Percentiles rank a stretch among this genome's conserved stretches.
phyloP scores from a whole-genome alignment of 1,284 basidiomycete genomes.

The Puccinia horiana region DNA sequence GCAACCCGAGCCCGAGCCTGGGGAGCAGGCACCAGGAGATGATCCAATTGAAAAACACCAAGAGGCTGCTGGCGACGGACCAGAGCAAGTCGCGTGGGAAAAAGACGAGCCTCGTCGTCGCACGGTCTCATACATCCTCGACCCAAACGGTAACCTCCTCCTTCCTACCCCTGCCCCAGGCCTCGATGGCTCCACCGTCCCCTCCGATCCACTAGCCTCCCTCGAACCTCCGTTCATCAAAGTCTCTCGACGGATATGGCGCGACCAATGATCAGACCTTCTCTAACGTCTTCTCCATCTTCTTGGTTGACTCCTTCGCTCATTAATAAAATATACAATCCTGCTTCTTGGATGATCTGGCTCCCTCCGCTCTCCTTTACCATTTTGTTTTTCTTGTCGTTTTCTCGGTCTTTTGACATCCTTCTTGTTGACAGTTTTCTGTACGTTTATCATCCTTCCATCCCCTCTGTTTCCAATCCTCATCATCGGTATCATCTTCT shows the following conservation, averaged over 20 bases:
- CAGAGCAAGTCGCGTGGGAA: too few species aligned
- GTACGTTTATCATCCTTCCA: too few species aligned
- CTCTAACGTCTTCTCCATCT: not conserved
- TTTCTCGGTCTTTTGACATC: too few species aligned
- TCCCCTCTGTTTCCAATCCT: too few species aligned
- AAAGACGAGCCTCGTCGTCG: not conserved
- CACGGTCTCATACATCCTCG: not conserved
- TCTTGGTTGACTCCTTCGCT: not conserved
- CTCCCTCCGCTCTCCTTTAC: too few species aligned
- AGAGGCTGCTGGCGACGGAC: not conserved
- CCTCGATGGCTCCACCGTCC: not conserved
- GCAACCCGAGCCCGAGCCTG: not conserved
- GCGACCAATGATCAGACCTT: not conserved
- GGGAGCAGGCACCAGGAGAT: not conserved
- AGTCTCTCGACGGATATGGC: slow-evolving; percentile 12
- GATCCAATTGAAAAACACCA: not conserved
- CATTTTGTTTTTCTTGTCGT: too few species aligned
- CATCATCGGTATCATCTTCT: too few species aligned
- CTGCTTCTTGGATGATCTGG: not conserved
- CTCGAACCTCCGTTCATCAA: slow-evolving; percentile 5
- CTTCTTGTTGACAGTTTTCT: too few species aligned
- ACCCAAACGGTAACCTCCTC: not conserved
- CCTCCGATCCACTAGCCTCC: not conserved
- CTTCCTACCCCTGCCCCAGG: not conserved
- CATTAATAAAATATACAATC: too few species aligned